Base-by-base conservation (phyloP, 306 rosid genomes). In the Prunus davidiana region DNA sequence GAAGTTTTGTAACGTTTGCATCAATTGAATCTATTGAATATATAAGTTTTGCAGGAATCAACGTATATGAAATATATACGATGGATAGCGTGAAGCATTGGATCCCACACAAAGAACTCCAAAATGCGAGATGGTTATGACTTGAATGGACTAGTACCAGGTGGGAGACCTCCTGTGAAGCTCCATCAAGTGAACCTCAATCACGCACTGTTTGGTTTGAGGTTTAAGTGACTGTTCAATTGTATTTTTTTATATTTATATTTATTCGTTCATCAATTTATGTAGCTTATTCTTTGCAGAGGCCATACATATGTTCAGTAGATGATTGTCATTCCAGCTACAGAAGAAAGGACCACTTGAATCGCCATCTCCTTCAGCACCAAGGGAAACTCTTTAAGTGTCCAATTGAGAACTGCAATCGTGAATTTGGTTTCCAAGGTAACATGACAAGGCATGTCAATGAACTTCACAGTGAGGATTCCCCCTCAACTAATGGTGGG, bases 131-230 rank as follows among this genome's bases (percentile, higher is more conserved):
- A 87, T 87, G 97, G 34, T 76, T 71, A 66, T 28, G 43, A 78
- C 96, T 88, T 89, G 98, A 78, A 72, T 86, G 98, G 91, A 91
- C 77, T 71, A 93, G 98, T 91, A 93, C 69, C 97, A 88, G 97
- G 97, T 66, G 97, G 98, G 98, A 38, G 97, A 91, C 97, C 96
- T 78, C 97, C 97, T 93, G 98, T 67, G 98, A 91, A 93, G 97
- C 93, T 86, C 93, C 97, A 64, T 93, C 93, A 91, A 80, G 95
- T 67, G 54, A 81, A 90, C 95, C 98, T 89, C 93, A 20, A 52
- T 88, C 96, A 91, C 98, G 87, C 91, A 55, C 56, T 73, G 6
- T 71, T 76, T 72, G 51, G 54, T 81, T 79, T 47, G 81, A 87
- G 96, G 97, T 84, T 92, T 79, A 93, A 83, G 64, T 69, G 67